Percentiles rank a stretch among this genome's conserved stretches.
phyloP scores from a whole-genome alignment of 176 grass and related monocot species.

The Bromus sterilis region DNA sequence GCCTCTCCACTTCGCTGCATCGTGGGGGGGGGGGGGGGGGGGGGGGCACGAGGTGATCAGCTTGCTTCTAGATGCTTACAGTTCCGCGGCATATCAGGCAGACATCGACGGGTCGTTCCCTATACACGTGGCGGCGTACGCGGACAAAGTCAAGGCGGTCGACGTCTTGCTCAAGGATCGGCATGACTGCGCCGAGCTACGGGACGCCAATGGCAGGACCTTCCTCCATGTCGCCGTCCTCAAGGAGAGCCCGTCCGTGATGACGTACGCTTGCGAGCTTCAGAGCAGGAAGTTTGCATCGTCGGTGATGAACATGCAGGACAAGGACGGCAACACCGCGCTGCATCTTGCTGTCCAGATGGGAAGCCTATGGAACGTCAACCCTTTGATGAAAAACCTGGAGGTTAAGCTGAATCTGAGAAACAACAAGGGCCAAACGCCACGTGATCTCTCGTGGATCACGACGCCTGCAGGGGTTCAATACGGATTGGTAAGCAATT shows the following conservation, averaged over 20 bases:
- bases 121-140: constrained; percentile 16
- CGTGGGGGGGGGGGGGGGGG: too few species aligned
- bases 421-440: neutral
- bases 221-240: constrained; percentile 42
- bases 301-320: constrained; percentile 14
- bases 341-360: constrained; percentile 1
- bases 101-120: constrained; percentile 14
- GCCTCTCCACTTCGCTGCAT: constrained; percentile 19
- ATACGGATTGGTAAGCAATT: neutral
- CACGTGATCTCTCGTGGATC: neutral
- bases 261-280: neutral
- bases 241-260: neutral
- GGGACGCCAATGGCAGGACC: constrained; percentile 17
- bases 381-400: neutral
- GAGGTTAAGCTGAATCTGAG: neutral
- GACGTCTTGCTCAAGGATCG: neutral
- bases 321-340: constrained; percentile 31
- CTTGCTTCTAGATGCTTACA: neutral
- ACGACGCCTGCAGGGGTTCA: neutral
- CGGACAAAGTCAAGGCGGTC: neutral
- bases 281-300: neutral
- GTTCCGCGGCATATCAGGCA: neutral
- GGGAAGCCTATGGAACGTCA: neutral
- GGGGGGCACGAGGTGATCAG: neutral
- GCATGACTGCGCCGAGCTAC: constrained; percentile 2